Evolutionary conservation across 2,329 filamentous ascomycete genomes (phyloP), one percentile per base, ranked within the genome.

Genomic region (Colletotrichum acutatum): DNA sequence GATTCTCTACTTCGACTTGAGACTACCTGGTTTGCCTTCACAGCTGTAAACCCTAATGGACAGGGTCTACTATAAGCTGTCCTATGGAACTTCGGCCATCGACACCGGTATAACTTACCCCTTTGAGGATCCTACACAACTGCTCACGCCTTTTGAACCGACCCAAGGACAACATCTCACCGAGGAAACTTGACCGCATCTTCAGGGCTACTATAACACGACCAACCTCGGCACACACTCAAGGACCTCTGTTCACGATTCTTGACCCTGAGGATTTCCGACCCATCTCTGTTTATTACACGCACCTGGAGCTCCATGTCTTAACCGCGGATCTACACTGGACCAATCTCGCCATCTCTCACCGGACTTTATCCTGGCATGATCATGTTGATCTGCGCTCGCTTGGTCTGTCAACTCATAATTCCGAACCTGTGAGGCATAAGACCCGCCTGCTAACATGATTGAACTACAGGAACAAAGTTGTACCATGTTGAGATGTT

Each of bases 381-480:
- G 72, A 74, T 68, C 63, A 32, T 8, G 2, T 28, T 54, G 58
- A 71, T 74, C 70, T 69, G 66, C 63, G 58, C 59, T 72, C 54
- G 60, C 73, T 53, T 75, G 82, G 84, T 86, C 75, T 84, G 84
- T 85, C 79, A 78, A 77, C 71, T 62, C 58, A 60, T 59, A 66
- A 74, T 74, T 78, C 76, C 75, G 60, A 58, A 69, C 69, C 62
- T 61, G 54, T 19, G 24, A 34, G 64, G 61, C 60, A 57, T 5
- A 63, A 60, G 74, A 74, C 54, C 63, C 68, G 66, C 71, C 68
- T 69, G 81, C 83, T 86, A 83, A 85, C 79, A 78, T 74, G 52
- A 74, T 66, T 68, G 68, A 53, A 54, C 24, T 74, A 76, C 79
- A 90, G 87, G 84, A 83, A 86, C 88, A 90, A 89, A 90, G 88